Percentiles rank a stretch among this genome's conserved stretches.
Evolutionary conservation across 2,329 filamentous ascomycete genomes (phyloP).

Genomic region (Ophiocordyceps robertsii): DNA sequence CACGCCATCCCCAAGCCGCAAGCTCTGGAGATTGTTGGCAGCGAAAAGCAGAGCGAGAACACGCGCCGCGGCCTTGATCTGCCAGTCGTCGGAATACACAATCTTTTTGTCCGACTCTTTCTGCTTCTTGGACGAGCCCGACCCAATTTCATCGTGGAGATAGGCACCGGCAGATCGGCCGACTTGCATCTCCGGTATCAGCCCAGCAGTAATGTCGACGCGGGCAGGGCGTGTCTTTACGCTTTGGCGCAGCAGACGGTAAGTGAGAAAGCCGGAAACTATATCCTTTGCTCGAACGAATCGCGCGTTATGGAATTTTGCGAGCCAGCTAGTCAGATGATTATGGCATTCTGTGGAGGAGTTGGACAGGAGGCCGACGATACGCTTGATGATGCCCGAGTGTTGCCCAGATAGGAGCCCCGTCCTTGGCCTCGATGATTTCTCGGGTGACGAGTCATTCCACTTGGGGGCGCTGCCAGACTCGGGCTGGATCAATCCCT

Average conservation of each 20-base stretch:
- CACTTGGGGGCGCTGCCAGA: slow-evolving; percentile 1
- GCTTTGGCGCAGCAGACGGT: slow-evolving; percentile 59
- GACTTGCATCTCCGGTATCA: slow-evolving; percentile 61
- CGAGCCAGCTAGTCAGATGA: slow-evolving; percentile 66
- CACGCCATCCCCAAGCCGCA: slow-evolving; percentile 18
- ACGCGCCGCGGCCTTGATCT: slow-evolving; percentile 66
- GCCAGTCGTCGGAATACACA: slow-evolving; percentile 75
- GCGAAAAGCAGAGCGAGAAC: slow-evolving; percentile 71
- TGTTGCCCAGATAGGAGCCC: slow-evolving; percentile 50
- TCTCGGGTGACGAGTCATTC: slow-evolving; percentile 7
- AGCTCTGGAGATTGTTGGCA: slow-evolving; percentile 51
- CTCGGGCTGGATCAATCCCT: slow-evolving; percentile 24
- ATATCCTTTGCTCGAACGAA: slow-evolving; percentile 68
- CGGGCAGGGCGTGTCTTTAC: slow-evolving; percentile 49
- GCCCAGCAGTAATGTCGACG: slow-evolving; percentile 47
- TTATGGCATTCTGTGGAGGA: slow-evolving; percentile 63
- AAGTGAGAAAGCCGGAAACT: slow-evolving; percentile 65
- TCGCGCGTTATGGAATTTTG: slow-evolving; percentile 50
- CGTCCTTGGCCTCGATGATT: slow-evolving; percentile 14
- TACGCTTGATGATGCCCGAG: slow-evolving; percentile 73
- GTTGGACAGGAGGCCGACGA: slow-evolving; percentile 69
- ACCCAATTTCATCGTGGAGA: slow-evolving; percentile 63
- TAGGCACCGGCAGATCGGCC: slow-evolving; percentile 50
- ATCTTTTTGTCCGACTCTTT: slow-evolving; percentile 42
- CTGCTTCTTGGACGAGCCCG: slow-evolving; percentile 36